Evolutionary conservation across 768 basidiomycete genomes (phyloP).

Genomic region (Tricholoma matsutake): DNA sequence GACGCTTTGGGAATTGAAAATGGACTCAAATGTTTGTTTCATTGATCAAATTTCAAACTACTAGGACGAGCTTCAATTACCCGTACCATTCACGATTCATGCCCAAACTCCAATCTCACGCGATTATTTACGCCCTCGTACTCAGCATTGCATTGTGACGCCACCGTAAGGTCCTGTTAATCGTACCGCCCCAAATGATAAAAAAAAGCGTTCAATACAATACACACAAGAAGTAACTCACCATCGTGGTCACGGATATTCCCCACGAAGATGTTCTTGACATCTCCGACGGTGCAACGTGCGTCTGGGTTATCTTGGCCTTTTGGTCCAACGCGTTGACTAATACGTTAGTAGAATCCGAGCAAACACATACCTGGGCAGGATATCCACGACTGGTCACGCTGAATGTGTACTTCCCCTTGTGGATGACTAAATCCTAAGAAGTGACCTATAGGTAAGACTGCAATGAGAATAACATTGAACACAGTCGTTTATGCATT

Average conservation of each 20-base stretch:
- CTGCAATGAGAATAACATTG: not conserved
- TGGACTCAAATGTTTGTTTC: no score
- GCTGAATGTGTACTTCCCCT: constrained; percentile 41
- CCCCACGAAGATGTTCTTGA: constrained; percentile 20
- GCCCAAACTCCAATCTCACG: no score
- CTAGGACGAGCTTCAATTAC: no score
- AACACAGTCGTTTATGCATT: not conserved
- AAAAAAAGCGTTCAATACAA: no score
- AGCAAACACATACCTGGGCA: constrained; percentile 21
- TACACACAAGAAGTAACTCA: not conserved
- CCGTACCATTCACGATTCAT: no score
- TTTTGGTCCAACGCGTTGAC: constrained; percentile 2
- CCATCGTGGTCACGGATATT: constrained; percentile 24
- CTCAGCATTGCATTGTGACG: constrained; percentile 14
- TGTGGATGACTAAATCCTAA: constrained; percentile 38
- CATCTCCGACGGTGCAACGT: constrained; percentile 21
- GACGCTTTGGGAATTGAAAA: no score
- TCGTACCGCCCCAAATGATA: no score
- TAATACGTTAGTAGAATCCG: not conserved
- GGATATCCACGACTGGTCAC: constrained; percentile 23
- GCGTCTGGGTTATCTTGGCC: constrained; percentile 22
- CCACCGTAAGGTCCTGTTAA: constrained; percentile 18
- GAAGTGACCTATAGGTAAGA: constrained; percentile 22
- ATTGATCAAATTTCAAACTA: no score
- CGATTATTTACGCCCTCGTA: no score